Evolutionary conservation across 805 yeast genomes (phyloP), one percentile per base, ranked within the genome.

Genomic region (Tetrapisispora namnaoensis): DNA sequence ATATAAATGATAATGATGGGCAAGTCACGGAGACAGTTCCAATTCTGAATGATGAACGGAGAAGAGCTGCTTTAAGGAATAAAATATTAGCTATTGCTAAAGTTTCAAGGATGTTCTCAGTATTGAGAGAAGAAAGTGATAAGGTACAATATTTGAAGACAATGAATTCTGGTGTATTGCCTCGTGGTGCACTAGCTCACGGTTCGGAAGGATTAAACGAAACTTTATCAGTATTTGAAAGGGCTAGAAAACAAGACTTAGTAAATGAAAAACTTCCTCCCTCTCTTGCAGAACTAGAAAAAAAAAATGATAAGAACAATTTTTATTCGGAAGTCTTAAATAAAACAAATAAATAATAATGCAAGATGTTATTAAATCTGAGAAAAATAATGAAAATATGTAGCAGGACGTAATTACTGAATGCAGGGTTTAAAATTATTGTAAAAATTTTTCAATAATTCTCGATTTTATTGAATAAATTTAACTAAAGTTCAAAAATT

Each of bases 21-120:
- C 42, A 17, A n/a, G 27, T 34, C 36, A 49, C 64, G 18, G 41
- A 48, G 8, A 45, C 16, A 16, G 34, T 37, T 37, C 49, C 65
- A 20, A 51, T 63, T 16, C 52, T 53, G 9, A 62, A 59, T 27
- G 66, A 61, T 35, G 66, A 62, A 37, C 55, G 56, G 36, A 63
- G 62, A 56, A 71, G 75, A 53, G 70, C 76, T 55, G 82, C 87
- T 1, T 70, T 89, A 51, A 77, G 91, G 54, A 89, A 86, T 67
- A 91, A 91, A 73, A 86, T 93, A 46, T 69, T 91, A 58, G 98
- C 98, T 14, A 93, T 91, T 67, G 98, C 98, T n/a, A 79, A 95
- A 55, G 87, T 91, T 55, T 83, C 96, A 22, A 77, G 96, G 49
- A 87, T 91, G 95, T 90, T 85, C 68, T 83, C 82, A 53, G 83